Evolutionary conservation across 208 protist genomes (phyloP).

Genomic region (Angomonas ambiguus): DNA sequence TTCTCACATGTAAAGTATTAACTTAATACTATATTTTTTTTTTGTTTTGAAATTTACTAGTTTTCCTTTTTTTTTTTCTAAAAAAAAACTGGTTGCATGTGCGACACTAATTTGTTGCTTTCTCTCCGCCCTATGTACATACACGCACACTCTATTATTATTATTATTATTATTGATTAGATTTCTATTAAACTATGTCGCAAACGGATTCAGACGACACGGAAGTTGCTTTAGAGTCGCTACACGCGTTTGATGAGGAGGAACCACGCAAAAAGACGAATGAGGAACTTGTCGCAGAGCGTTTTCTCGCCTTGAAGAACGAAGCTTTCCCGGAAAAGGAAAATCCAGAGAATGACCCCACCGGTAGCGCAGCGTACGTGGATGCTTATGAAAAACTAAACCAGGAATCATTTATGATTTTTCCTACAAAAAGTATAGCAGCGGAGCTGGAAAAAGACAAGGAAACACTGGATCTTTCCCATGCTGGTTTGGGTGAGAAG

Average conservation of each 20-base stretch:
- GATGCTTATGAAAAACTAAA: slow-evolving; percentile 47
- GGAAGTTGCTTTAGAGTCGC: slow-evolving; percentile 21
- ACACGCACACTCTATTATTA: neutral
- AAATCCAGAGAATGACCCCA: slow-evolving; percentile 60
- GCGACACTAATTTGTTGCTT: neutral
- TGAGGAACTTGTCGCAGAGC: slow-evolving; percentile 62
- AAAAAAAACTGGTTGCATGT: neutral
- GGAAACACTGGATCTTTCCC: slow-evolving; percentile 66
- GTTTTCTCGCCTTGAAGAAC: slow-evolving; percentile 41
- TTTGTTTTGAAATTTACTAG: neutral
- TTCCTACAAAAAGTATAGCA: slow-evolving; percentile 63
- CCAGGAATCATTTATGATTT: slow-evolving; percentile 65
- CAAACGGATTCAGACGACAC: neutral
- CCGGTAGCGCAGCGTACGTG: slow-evolving; percentile 59
- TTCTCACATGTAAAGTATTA: slow-evolving; percentile 31
- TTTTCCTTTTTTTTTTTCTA: neutral
- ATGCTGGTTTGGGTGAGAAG: slow-evolving; percentile 63
- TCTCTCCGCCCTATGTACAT: no score
- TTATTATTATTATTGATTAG: neutral
- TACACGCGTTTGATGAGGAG: slow-evolving; percentile 67
- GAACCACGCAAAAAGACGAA: slow-evolving; percentile 42
- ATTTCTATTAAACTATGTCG: neutral
- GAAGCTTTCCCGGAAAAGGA: slow-evolving; percentile 49
- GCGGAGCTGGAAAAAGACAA: slow-evolving; percentile 38
- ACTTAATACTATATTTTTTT: slow-evolving; percentile 6